Evolutionary conservation across 2,329 filamentous ascomycete species (phyloP).

Genomic region (Aureobasidium musti): DNA sequence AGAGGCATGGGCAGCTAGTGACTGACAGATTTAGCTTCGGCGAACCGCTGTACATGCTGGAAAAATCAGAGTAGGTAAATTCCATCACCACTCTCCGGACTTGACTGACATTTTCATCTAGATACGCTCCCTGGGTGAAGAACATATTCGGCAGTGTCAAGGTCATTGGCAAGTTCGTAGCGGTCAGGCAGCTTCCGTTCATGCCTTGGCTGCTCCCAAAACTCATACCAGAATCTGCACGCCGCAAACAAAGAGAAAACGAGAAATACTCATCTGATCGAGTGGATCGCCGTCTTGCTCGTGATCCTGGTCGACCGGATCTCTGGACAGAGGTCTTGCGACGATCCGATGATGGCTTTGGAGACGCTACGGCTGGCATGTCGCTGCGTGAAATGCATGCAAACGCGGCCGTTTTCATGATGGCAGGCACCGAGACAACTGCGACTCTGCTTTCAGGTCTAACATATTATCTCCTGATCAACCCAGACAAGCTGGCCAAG

Average conservation of each 20-base stretch:
- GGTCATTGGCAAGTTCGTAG: not conserved
- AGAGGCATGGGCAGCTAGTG: not conserved
- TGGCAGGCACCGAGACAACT: constrained; percentile 45
- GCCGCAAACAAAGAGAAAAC: constrained; percentile 3
- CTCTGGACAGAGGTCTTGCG: constrained; percentile 35
- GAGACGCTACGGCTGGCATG: constrained; percentile 32
- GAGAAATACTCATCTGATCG: constrained; percentile 32
- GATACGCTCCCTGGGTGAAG: constrained; percentile 31
- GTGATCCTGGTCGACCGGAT: constrained; percentile 34
- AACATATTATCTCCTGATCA: constrained; percentile 48
- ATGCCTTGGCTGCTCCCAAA: not conserved
- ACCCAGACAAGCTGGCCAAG: constrained; percentile 40
- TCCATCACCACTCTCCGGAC: not conserved
- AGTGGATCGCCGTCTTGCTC: constrained; percentile 36
- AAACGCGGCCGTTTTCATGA: constrained; percentile 41
- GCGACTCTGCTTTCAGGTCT: constrained; percentile 42
- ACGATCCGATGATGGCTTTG: constrained; percentile 31
- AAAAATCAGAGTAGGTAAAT: constrained; percentile 26
- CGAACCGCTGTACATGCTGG: constrained; percentile 40
- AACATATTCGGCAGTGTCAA: constrained; percentile 29
- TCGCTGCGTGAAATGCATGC: constrained; percentile 41
- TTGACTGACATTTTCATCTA: not conserved
- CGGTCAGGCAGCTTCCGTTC: constrained; percentile 18
- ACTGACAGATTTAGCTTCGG: constrained; percentile 34
- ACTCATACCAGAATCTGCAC: not conserved